A percentile compares a stretch with the other conserved stretches of the same genome.
Conservation (phyloP, 257 asterid genomes). For the Anisodus tanguticus region DNA sequence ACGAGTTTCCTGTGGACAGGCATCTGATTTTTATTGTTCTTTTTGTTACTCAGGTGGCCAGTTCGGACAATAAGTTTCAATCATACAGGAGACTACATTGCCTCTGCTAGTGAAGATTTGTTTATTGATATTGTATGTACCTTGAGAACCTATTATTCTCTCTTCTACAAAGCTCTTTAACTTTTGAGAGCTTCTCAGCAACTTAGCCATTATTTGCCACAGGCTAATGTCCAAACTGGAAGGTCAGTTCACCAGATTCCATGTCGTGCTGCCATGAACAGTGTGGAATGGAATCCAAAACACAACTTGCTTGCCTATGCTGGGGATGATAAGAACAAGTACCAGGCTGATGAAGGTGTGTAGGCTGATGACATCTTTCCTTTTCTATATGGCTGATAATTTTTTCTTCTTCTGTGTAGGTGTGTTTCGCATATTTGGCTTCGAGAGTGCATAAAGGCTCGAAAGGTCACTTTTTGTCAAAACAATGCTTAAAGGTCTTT, state of each 20-base stretch:
- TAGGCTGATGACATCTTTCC: background rate
- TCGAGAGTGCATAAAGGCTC: slow-evolving; percentile 61
- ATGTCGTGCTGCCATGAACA: slow-evolving; percentile 97
- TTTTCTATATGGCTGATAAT: background rate
- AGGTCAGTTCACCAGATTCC: slow-evolving; percentile 90
- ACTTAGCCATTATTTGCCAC: slow-evolving; percentile 32
- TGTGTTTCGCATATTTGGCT: slow-evolving; percentile 87
- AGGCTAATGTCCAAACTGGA: slow-evolving; percentile 85
- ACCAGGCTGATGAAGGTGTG: slow-evolving; percentile 89
- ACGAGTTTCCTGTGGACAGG: background rate
- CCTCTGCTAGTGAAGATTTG: slow-evolving; percentile 96
- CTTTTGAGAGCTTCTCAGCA: background rate
- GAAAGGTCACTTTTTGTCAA: background rate
- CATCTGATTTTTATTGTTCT: background rate
- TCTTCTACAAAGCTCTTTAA: background rate
- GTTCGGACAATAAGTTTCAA: slow-evolving; percentile 96
- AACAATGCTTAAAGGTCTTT: background rate
- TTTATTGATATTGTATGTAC: slow-evolving; percentile 88
- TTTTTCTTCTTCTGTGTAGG: slow-evolving; percentile 47
- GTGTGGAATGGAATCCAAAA: slow-evolving; percentile 98
- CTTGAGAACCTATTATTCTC: background rate
- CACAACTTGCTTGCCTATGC: slow-evolving; percentile 92
- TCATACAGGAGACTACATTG: slow-evolving; percentile 91
- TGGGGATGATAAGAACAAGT: slow-evolving; percentile 95
- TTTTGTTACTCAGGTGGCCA: slow-evolving; percentile 71